phyloP scores from a whole-genome alignment of 1,284 basidiomycete species.

The Meripilus lineatus region DNA sequence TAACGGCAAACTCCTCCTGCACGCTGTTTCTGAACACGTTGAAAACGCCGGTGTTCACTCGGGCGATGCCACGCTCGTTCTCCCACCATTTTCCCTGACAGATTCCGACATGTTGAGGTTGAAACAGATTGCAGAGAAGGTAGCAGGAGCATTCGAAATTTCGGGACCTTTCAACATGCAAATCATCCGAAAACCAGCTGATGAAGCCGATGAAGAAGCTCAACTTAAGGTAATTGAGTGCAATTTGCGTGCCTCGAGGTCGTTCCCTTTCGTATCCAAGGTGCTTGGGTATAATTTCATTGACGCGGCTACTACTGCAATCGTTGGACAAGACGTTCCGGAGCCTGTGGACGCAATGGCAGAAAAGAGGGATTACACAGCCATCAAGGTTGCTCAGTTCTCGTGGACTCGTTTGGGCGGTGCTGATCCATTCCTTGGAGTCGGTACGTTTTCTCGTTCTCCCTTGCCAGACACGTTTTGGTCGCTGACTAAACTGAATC shows the following conservation, averaged over 20 bases:
- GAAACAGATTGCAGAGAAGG: constrained; percentile 93
- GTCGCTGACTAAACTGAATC: too few species aligned
- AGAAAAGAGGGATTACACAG: constrained; percentile 86
- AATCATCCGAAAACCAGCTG: constrained; percentile 84
- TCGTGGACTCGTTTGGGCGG: constrained; percentile 95
- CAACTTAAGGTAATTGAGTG: constrained; percentile 98
- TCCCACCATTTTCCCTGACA: constrained; percentile 89
- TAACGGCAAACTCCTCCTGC: constrained; percentile 91
- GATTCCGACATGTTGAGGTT: constrained; percentile 79
- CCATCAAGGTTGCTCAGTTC: constrained; percentile 98
- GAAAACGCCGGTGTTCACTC: constrained; percentile 99
- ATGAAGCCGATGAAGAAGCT: constrained; percentile 49
- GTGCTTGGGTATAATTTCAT: constrained; percentile 97
- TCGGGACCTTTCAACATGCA: constrained; percentile 99
- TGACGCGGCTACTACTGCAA: constrained; percentile 90
- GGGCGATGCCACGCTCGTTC: constrained; percentile 95
- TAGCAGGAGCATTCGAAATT: constrained; percentile 92
- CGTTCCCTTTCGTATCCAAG: constrained; percentile 99
- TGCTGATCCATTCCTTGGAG: constrained; percentile 96
- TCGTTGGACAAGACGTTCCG: constrained; percentile 87
- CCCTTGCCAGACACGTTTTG: neutral
- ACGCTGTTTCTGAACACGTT: constrained; percentile 97
- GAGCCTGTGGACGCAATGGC: constrained; percentile 94
- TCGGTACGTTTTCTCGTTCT: constrained; percentile 55
- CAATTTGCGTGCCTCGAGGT: constrained; percentile 95